These are phyloP conservation scores for Physcomitrellopsis africana DNA, from an alignment of 225 moss, liverwort and hornwort genomes.

Conservation along the genomic window DNA sequence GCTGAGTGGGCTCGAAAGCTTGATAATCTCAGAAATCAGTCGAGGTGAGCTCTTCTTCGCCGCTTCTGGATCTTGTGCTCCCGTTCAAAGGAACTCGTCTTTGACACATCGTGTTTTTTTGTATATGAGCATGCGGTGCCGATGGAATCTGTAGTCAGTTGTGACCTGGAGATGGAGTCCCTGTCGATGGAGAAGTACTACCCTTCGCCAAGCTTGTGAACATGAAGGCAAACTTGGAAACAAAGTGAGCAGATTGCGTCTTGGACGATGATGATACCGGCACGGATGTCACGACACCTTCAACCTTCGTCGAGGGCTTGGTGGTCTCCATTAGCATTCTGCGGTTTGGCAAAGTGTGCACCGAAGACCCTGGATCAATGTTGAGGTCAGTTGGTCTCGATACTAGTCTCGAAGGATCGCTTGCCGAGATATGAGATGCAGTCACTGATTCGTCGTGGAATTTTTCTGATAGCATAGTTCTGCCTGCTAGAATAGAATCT, in stretches of 20 bases:
- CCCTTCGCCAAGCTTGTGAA: constrained; percentile 50
- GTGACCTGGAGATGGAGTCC: constrained; percentile 53
- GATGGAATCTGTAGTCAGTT: constrained; percentile 18
- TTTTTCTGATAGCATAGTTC: background rate
- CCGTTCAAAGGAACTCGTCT: background rate
- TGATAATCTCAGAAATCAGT: too few relatives aligned
- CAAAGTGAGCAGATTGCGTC: background rate
- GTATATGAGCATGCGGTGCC: background rate
- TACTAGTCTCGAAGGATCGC: background rate
- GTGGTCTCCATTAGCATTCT: background rate
- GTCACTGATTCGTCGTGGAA: background rate
- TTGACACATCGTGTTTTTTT: background rate
- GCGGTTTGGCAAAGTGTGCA: constrained; percentile 20
- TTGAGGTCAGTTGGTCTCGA: background rate
- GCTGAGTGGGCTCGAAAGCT: too few relatives aligned
- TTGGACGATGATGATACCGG: background rate
- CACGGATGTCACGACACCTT: background rate
- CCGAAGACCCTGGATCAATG: background rate
- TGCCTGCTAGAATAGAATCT: constrained; percentile 21
- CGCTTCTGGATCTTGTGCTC: background rate
- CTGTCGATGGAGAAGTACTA: constrained; percentile 26
- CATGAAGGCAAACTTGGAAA: constrained; percentile 34
- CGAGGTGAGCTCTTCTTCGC: background rate
- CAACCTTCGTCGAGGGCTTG: background rate
- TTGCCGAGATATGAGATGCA: background rate